phyloP scores from a whole-genome alignment of 2,329 filamentous ascomycete genomes.

The Endoconidiophora polonica region DNA sequence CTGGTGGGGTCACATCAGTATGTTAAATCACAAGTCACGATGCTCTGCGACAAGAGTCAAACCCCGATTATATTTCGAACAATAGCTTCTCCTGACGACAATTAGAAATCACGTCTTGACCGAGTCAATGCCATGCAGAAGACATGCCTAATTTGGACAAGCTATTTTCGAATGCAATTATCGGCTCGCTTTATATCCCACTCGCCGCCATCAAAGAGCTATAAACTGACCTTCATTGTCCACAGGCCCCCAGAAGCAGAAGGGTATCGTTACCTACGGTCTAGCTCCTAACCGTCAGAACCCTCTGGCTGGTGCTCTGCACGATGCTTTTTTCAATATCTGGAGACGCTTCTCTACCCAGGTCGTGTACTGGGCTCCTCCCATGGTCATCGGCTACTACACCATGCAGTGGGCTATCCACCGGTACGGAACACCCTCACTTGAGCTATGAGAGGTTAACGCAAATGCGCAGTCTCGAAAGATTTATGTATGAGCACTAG shows the following conservation, averaged over 20 bases:
- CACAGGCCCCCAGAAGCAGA: slow-evolving; percentile 41
- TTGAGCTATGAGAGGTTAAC: background rate
- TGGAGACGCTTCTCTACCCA: slow-evolving; percentile 75
- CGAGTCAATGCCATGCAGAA: no score
- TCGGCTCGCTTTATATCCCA: no score
- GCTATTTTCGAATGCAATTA: no score
- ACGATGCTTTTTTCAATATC: slow-evolving; percentile 88
- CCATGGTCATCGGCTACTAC: slow-evolving; percentile 63
- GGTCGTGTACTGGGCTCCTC: slow-evolving; percentile 76
- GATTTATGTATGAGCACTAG: background rate
- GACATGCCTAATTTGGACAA: no score
- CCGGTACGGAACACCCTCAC: slow-evolving; percentile 42
- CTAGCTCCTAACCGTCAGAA: slow-evolving; percentile 79
- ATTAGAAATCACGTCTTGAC: no score
- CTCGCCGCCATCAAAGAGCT: background rate
- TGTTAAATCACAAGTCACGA: background rate
- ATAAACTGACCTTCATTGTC: background rate
- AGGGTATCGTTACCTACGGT: slow-evolving; percentile 53
- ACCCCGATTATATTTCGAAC: no score
- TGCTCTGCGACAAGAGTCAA: no score
- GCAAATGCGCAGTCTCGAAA: background rate
- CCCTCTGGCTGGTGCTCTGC: slow-evolving; percentile 58
- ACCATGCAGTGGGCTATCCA: slow-evolving; percentile 82
- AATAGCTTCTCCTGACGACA: no score
- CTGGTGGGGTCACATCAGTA: slow-evolving; percentile 13